Conservation (phyloP, 352 stramenopile species). For the Phytophthora hybrid region DNA sequence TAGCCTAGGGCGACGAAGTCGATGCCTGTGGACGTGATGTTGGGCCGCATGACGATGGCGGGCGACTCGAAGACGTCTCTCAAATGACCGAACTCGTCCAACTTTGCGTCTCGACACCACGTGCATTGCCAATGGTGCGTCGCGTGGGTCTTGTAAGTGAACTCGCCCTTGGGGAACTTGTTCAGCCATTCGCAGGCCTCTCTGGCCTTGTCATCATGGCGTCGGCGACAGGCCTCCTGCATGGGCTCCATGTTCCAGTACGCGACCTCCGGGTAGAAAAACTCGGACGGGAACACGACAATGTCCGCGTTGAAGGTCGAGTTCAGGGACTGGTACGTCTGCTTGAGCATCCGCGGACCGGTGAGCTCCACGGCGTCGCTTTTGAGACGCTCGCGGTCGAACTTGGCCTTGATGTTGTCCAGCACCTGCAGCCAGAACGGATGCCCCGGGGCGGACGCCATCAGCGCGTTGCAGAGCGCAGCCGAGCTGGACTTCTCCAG, state of each 20-base stretch:
- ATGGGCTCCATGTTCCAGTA: constrained; percentile 61
- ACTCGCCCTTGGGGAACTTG: constrained; percentile 52
- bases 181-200: constrained; percentile 52
- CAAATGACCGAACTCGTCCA: constrained; percentile 38
- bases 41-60: constrained; percentile 19
- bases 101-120: constrained; percentile 52
- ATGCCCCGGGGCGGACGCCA: constrained; percentile 56
- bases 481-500: constrained; percentile 45
- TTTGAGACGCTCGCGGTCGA: constrained; percentile 33
- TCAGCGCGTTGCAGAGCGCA: constrained; percentile 65
- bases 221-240: constrained; percentile 32
- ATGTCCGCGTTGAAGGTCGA: constrained; percentile 16
- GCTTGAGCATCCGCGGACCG: constrained; percentile 56
- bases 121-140: constrained; percentile 71
- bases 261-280: constrained; percentile 65
- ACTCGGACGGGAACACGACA: constrained; percentile 47
- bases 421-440: constrained; percentile 64
- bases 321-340: constrained; percentile 40
- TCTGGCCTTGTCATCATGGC: constrained; percentile 29
- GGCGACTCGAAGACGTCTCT: constrained; percentile 33
- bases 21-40: constrained; percentile 29
- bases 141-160: constrained; percentile 53
- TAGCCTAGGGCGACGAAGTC: constrained; percentile 4
- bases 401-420: constrained; percentile 55
- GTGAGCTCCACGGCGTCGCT: constrained; percentile 55